phyloP scores from a whole-genome alignment of 2,329 filamentous ascomycete species.

The Macrophomina pseudophaseolina region DNA sequence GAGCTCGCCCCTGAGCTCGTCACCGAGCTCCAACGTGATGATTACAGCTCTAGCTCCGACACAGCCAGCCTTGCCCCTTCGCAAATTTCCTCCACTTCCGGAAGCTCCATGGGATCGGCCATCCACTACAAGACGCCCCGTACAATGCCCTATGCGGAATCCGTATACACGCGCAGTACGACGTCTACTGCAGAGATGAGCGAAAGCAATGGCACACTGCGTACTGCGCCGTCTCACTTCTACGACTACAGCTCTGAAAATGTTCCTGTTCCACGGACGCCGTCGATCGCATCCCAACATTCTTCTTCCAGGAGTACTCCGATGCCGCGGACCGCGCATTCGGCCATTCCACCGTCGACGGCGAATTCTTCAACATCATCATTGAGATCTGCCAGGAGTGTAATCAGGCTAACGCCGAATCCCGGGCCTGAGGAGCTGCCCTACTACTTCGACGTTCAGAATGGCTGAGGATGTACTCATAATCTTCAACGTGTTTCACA shows the following conservation, averaged over 20 bases:
- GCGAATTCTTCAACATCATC: constrained; percentile 8
- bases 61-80: constrained; percentile 42
- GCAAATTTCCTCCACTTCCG: constrained; percentile 31
- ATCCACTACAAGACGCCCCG: constrained; percentile 38
- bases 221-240: constrained; percentile 19
- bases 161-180: constrained; percentile 27
- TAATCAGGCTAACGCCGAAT: constrained; percentile 25
- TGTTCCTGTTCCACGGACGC: constrained; percentile 1
- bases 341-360: background rate
- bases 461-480: constrained; percentile 7
- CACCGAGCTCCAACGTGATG: constrained; percentile 42
- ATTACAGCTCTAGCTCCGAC: constrained; percentile 36
- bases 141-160: constrained; percentile 27
- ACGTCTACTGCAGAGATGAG: constrained; percentile 22
- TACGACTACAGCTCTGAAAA: constrained; percentile 10
- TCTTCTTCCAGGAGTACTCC: constrained; percentile 13
- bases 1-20: constrained; percentile 63
- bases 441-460: constrained; percentile 21
- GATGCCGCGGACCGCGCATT: constrained; percentile 1
- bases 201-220: constrained; percentile 17
- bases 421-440: constrained; percentile 22
- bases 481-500: background rate
- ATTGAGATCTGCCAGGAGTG: constrained; percentile 20
- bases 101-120: constrained; percentile 34
- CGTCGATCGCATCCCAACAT: background rate